Evolutionary conservation across 2,329 filamentous ascomycete genomes (phyloP).

Genomic region (Fusarium musae): DNA sequence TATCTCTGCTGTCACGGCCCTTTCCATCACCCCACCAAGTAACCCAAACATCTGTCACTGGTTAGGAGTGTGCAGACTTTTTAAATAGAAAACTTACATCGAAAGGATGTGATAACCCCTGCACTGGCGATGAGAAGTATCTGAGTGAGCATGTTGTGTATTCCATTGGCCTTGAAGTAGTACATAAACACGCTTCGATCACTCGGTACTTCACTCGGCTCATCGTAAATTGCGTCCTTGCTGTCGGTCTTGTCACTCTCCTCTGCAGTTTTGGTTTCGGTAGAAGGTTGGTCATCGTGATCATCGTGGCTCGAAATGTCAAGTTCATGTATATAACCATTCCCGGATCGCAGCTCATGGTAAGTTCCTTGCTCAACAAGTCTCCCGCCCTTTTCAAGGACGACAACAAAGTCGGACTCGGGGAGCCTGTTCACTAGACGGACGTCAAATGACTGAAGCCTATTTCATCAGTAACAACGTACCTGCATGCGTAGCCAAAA

Average conservation of each 20-base stretch:
- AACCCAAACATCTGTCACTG: constrained; percentile 43
- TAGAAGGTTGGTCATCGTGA: background rate
- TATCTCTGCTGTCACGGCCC: constrained; percentile 38
- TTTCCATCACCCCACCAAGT: constrained; percentile 48
- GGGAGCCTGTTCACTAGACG: constrained; percentile 49
- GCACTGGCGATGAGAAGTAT: constrained; percentile 24
- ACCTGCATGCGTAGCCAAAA: constrained; percentile 52
- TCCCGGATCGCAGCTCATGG: constrained; percentile 48
- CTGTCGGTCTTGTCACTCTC: background rate
- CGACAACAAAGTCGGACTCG: constrained; percentile 57
- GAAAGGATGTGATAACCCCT: constrained; percentile 37
- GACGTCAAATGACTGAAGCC: background rate
- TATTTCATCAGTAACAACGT: background rate
- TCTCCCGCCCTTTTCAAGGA: constrained; percentile 52
- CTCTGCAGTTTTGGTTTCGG: background rate
- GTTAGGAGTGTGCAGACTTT: background rate
- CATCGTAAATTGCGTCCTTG: background rate
- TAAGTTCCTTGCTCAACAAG: constrained; percentile 57
- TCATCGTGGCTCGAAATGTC: constrained; percentile 46
- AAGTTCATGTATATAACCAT: constrained; percentile 52
- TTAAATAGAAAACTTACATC: constrained; percentile 33
- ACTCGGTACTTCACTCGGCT: constrained; percentile 14
- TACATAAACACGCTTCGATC: constrained; percentile 46
- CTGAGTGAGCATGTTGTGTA: constrained; percentile 34
- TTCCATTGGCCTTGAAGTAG: constrained; percentile 42